Conservation (phyloP, 2,329 filamentous ascomycete genomes). For the Ophiosphaerella narmari region DNA sequence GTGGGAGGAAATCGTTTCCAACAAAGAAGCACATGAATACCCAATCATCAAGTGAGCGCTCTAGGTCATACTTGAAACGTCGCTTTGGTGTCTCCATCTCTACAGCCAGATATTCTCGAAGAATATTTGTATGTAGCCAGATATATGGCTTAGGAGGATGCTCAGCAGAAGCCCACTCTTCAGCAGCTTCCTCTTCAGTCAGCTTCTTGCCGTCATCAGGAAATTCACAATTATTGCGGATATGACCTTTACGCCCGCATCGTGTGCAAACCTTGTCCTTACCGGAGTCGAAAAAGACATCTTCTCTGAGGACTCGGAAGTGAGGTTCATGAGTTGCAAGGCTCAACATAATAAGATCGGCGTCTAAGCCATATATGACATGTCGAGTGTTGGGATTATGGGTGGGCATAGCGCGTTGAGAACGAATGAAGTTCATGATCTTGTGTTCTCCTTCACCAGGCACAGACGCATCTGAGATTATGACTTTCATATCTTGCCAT, state of each 20-base stretch:
- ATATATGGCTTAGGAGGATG: constrained; percentile 86
- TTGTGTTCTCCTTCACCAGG: constrained; percentile 99
- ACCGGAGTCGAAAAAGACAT: constrained; percentile 90
- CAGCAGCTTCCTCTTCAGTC: constrained; percentile 76
- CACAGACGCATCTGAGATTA: constrained; percentile 97
- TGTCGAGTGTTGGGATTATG: constrained; percentile 97
- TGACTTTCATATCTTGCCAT: constrained; percentile 90
- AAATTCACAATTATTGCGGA: constrained; percentile 75
- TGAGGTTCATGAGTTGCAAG: constrained; percentile 96
- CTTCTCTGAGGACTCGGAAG: constrained; percentile 93
- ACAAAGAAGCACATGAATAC: constrained; percentile 99
- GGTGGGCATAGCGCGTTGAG: constrained; percentile 85
- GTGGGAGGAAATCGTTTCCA: constrained; percentile 96
- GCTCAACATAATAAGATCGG: constrained; percentile 97
- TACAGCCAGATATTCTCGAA: constrained; percentile 90
- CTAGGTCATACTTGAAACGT: constrained; percentile 88
- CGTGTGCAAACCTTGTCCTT: constrained; percentile 84
- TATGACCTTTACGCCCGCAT: constrained; percentile 91
- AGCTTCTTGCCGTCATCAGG: constrained; percentile 63
- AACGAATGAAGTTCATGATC: constrained; percentile 97
- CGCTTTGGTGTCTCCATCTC: constrained; percentile 84
- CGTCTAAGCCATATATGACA: constrained; percentile 97
- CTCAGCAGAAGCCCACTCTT: constrained; percentile 40
- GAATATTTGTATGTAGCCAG: constrained; percentile 90
- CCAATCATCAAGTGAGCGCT: constrained; percentile 95